Conservation (phyloP, 345 rosid species). For the Citrus trifoliata region DNA sequence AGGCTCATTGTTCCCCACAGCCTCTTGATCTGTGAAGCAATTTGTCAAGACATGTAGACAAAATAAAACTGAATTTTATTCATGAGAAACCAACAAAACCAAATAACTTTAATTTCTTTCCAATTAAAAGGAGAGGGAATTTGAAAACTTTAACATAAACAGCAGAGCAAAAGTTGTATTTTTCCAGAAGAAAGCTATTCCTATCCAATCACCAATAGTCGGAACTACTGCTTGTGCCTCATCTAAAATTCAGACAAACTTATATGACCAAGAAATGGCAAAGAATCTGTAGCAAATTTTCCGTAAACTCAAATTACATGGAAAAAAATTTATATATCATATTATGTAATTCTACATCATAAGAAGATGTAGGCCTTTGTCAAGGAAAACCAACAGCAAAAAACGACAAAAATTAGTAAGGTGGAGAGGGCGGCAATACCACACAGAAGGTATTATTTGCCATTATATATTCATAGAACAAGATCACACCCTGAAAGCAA, state of each 20-base stretch:
- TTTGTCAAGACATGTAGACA: neutral
- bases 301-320: neutral
- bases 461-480: neutral
- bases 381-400: neutral
- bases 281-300: neutral
- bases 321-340: neutral
- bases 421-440: neutral
- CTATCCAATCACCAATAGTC: neutral
- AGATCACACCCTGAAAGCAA: neutral
- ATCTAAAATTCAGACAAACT: neutral
- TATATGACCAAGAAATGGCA: neutral
- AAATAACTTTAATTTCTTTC: neutral
- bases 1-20: slow-evolving; percentile 55
- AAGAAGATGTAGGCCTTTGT: neutral
- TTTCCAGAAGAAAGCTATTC: neutral
- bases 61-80: neutral
- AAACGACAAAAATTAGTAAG: neutral
- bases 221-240: neutral
- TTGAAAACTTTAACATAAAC: neutral
- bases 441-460: neutral
- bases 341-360: neutral
- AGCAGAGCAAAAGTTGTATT: neutral
- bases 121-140: neutral
- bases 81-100: neutral
- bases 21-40: slow-evolving; percentile 61